Evolutionary conservation across 164 flowering plant genomes (phyloP), one percentile per base, ranked within the genome.

Genomic region (Vitis vinifera): DNA sequence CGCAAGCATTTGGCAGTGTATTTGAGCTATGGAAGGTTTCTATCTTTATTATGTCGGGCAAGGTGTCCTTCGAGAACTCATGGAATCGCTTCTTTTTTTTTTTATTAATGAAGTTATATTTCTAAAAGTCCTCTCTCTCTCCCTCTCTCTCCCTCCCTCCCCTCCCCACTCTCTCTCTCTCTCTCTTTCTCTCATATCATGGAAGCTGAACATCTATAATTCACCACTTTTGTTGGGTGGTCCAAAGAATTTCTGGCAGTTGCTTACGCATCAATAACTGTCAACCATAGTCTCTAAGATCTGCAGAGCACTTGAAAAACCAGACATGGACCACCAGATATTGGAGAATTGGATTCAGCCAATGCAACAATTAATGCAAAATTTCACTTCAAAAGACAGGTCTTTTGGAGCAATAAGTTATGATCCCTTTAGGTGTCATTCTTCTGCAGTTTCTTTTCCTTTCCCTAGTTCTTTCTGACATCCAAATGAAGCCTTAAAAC

Each of bases 401-500:
- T 65, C 53, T 68, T 72, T 30, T 66, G 30, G 64, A 53, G 72
- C 71, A 73, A 76, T 71, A 70, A 73, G 68, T 70, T 69, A 63
- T 17, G 66, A 51, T 31, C 63, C 76, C 78, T 80, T 77, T 80
- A 71, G 44, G 7, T 37, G 44, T 3, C 44, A 37, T 37, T 37
- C 44, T 6, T 37, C 44, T 37, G 44, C 44, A 37, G 44, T 37
- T 37, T 37, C 44, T 37, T 37, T 37, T 37, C 44, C 44, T 37
- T 37, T 37, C 44, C 44, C 44, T 37, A 37, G 7, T 37, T 37
- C 44, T 37, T 37, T 37, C 6, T 37, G 44, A 3, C 44, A 37
- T 37, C 7, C 6, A 37, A 37, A 63, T 17, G 66, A 51, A 30
- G 59, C 76, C 78, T 80, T 77, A 77, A 71, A 68, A 78, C 80